Base-by-base conservation (phyloP, 225 moss, liverwort and hornwort genomes). In the Marchantia paleacea region DNA sequence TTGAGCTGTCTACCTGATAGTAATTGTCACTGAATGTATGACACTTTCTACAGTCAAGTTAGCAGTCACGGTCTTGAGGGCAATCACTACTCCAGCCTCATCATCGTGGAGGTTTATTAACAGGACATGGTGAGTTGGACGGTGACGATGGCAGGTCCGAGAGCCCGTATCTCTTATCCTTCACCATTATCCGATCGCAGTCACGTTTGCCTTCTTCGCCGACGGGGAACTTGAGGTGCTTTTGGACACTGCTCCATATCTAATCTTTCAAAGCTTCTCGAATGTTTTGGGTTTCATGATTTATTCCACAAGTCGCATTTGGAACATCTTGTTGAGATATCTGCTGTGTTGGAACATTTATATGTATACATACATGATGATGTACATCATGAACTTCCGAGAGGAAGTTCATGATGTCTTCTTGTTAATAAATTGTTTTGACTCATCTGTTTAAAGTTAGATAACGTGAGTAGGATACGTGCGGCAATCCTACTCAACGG, bases 111-210 rank as follows among this genome's bases (percentile, higher is more conserved):
- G 80, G 28, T 81, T 54, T 81, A 75, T 75, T 85, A 81, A 81
- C 60, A 78, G 67, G 78, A 69, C 70, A 3, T 62, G 54, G 39
- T 74, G 47, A 63, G 52, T 79, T 78, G 70, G 29, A 62, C 24
- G 29, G 79, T 84, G 30, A 31, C 22, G 48, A 78, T 87, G 77
- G 49, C 88, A 96, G 92, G 89, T 89, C 69, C 90, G 90, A 82
- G 94, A 94, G 55, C 94, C 96, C 58, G 65, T 94, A 78, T 75
- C 91, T 50, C 85, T 96, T 48, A 94, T 90, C 66, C 87, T 96
- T 75, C 96, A 96, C 83, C 96, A 94, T 83, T 89, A 91, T 73
- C 96, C 96, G 13, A 91, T 96, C 72, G 91, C 96, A 50, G 88
- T 94, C 72, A 91, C 94, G 13, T 94, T 96, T 84, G 96, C 91